phyloP scores from a whole-genome alignment of 2,329 filamentous ascomycete species.

The Alternaria angustiovoidea region DNA sequence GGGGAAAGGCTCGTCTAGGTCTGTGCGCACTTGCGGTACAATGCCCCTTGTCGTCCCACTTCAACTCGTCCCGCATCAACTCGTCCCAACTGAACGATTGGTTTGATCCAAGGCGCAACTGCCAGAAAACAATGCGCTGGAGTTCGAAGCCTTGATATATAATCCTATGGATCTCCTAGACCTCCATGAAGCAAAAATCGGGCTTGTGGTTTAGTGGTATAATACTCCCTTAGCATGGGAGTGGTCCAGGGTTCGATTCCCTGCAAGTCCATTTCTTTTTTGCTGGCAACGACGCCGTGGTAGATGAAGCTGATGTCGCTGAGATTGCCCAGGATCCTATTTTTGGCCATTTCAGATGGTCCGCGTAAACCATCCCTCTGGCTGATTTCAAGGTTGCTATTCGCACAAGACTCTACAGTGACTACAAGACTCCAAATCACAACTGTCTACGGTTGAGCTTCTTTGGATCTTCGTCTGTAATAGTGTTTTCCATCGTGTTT shows the following conservation, averaged over 20 bases:
- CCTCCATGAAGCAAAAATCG: background rate
- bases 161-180: fast-evolving
- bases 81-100: too few species aligned
- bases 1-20: background rate
- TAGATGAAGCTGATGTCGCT: too few species aligned
- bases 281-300: too few species aligned
- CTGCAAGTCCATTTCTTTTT: conserved; percentile 13
- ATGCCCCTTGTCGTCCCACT: background rate
- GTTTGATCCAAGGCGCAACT: too few species aligned
- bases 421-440: too few species aligned
- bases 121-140: too few species aligned
- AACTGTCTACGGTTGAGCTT: too few species aligned
- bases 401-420: too few species aligned
- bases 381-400: too few species aligned
- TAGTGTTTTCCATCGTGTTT: background rate
- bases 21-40: background rate
- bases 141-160: too few species aligned
- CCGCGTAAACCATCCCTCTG: background rate
- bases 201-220: conserved; percentile 20
- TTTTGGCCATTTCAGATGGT: background rate
- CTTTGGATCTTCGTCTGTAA: background rate
- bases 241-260: conserved; percentile 21
- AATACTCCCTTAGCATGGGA: conserved; percentile 18
- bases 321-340: too few species aligned
- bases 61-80: too few species aligned